Percentiles rank a stretch among this genome's conserved stretches.
Evolutionary conservation across 1,284 basidiomycete species (phyloP).

Genomic region (Pholiota adiposa): DNA sequence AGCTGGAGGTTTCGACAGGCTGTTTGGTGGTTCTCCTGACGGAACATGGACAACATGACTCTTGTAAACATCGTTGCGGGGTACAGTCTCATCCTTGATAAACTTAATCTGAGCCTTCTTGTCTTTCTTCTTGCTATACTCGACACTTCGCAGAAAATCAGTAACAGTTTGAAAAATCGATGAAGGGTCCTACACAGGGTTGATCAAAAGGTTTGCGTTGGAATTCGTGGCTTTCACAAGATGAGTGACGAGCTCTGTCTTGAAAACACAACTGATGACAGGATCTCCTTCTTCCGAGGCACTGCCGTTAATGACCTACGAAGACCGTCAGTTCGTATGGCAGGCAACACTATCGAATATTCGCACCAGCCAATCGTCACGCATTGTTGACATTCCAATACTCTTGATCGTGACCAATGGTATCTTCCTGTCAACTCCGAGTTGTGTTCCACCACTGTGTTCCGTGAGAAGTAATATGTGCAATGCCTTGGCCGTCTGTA

Average conservation of each 20-base stretch:
- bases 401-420: constrained; percentile 86
- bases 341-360: background rate
- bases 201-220: constrained; percentile 75
- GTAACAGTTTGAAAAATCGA: background rate
- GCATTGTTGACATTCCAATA: constrained; percentile 85
- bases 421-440: constrained; percentile 86
- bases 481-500: constrained; percentile 87
- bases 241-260: constrained; percentile 91
- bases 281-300: constrained; percentile 95
- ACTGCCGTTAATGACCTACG: constrained; percentile 62
- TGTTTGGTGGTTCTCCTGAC: constrained; percentile 85
- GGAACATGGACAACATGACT: constrained; percentile 89
- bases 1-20: constrained; percentile 83
- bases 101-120: constrained; percentile 91
- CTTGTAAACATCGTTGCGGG: constrained; percentile 91
- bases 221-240: constrained; percentile 84
- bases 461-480: constrained; percentile 79
- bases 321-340: background rate
- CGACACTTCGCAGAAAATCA: constrained; percentile 54
- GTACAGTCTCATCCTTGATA: constrained; percentile 86
- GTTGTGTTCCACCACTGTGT: constrained; percentile 67
- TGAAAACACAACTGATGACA: constrained; percentile 90
- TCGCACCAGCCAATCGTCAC: constrained; percentile 94
- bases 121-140: constrained; percentile 97
- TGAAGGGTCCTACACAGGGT: constrained; percentile 65